phyloP scores from a whole-genome alignment of 1,139 yeast genomes.

The Spencermartinsiella ligniputridi region DNA sequence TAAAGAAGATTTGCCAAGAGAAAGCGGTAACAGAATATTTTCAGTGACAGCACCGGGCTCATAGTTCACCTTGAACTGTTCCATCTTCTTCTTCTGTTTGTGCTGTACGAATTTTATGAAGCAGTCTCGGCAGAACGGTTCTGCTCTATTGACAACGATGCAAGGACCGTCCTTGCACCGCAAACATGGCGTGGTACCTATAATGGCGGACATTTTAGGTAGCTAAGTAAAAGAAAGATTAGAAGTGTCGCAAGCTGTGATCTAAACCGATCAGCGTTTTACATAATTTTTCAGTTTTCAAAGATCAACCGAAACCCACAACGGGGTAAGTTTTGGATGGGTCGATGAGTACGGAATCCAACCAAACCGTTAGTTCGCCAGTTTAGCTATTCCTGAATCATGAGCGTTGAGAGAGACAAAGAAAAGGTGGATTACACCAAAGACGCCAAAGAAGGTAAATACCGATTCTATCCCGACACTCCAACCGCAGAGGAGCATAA shows the following conservation, averaged over 20 bases:
- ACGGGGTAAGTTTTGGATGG: too few species aligned
- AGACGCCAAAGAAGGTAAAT: slow-evolving; percentile 46
- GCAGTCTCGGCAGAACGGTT: slow-evolving; percentile 63
- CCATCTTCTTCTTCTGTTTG: slow-evolving; percentile 80
- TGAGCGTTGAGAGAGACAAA: slow-evolving; percentile 35
- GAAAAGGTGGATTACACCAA: slow-evolving; percentile 54
- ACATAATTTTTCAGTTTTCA: too few species aligned
- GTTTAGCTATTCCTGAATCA: slow-evolving; percentile 4
- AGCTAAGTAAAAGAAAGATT: background rate
- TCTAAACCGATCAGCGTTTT: too few species aligned
- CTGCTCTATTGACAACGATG: slow-evolving; percentile 58
- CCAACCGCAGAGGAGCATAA: slow-evolving; percentile 62
- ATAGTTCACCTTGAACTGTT: slow-evolving; percentile 63
- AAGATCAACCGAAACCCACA: too few species aligned
- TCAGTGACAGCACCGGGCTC: slow-evolving; percentile 16
- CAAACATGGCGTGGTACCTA: slow-evolving; percentile 16
- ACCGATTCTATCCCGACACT: slow-evolving; percentile 79
- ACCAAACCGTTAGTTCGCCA: background rate
- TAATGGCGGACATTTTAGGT: background rate
- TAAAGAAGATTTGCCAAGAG: slow-evolving; percentile 63
- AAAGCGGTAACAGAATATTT: slow-evolving; percentile 55
- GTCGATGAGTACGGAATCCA: too few species aligned
- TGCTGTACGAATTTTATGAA: slow-evolving; percentile 68
- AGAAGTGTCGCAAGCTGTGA: background rate
- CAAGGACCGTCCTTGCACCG: slow-evolving; percentile 53